These are phyloP conservation scores for Garcileccinum viscosum DNA, from an alignment of 1,284 basidiomycete genomes.

Conservation along the genomic window DNA sequence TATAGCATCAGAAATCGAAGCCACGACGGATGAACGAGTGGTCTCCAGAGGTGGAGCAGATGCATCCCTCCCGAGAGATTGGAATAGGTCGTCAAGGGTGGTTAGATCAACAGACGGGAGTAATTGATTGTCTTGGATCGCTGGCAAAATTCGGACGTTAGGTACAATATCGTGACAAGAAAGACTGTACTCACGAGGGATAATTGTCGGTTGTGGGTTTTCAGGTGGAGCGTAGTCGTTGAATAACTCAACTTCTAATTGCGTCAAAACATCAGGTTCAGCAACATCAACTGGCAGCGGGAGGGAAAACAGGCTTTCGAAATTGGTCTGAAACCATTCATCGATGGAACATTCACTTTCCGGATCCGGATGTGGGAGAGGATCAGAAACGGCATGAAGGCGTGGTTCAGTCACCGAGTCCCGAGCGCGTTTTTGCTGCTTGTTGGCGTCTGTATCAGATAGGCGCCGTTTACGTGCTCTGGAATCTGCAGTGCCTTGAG, in stretches of 20 bases:
- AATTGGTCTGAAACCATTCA: conserved; percentile 30
- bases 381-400: conserved; percentile 30
- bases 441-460: background rate
- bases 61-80: background rate
- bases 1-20: background rate
- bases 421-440: background rate
- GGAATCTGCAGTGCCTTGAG: background rate
- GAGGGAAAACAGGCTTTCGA: conserved; percentile 27
- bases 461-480: background rate
- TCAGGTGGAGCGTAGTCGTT: conserved; percentile 19
- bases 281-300: conserved; percentile 19
- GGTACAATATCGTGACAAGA: background rate
- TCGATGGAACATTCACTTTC: conserved; percentile 25
- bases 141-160: conserved; percentile 1
- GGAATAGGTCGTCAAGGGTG: conserved; percentile 4
- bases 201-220: background rate
- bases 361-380: conserved; percentile 29
- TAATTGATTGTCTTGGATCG: background rate
- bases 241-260: conserved; percentile 33
- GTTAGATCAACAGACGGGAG: background rate
- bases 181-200: conserved; percentile 1
- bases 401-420: background rate
- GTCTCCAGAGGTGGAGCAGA: background rate
- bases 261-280: conserved; percentile 17
- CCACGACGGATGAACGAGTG: background rate